Percentiles rank a stretch among this genome's conserved stretches.
These are phyloP conservation scores for Skeletonema potamos DNA, from an alignment of 108 stramenopile genomes.

Conservation along the genomic window DNA sequence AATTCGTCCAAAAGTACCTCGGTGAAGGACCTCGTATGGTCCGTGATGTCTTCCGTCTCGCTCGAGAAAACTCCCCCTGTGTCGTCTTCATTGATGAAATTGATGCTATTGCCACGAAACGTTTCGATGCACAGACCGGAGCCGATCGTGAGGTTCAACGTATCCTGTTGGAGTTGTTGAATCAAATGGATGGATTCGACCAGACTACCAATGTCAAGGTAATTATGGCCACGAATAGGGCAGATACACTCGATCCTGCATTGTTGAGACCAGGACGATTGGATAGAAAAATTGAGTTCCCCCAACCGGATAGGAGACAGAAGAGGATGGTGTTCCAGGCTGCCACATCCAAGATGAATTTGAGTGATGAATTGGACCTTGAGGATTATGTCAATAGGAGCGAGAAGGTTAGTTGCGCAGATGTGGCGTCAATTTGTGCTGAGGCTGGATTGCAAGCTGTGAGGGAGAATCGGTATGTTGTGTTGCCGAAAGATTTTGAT, in stretches of 20 bases:
- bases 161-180: constrained; percentile 96
- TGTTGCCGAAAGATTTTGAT: constrained; percentile 98
- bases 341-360: constrained; percentile 97
- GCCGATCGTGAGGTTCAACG: constrained; percentile 99
- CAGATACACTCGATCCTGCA: constrained; percentile 99
- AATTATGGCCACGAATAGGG: constrained; percentile 99
- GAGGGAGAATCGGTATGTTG: constrained; percentile 97
- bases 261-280: constrained; percentile 97
- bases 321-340: constrained; percentile 99
- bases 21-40: constrained; percentile 99
- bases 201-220: constrained; percentile 99
- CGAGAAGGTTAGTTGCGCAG: constrained; percentile 96
- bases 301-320: constrained; percentile 97
- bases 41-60: constrained; percentile 98
- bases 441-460: constrained; percentile 99
- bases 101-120: constrained; percentile 99
- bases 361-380: constrained; percentile 95
- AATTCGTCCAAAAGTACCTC: constrained; percentile 99
- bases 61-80: constrained; percentile 96
- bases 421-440: constrained; percentile 94
- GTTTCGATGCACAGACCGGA: constrained; percentile 99
- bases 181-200: constrained; percentile 99
- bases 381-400: constrained; percentile 99
- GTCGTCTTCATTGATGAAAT: constrained; percentile 99
- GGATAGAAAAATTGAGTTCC: constrained; percentile 99